Base-by-base conservation (phyloP, 805 yeast genomes). In the Hanseniaspora vineae region DNA sequence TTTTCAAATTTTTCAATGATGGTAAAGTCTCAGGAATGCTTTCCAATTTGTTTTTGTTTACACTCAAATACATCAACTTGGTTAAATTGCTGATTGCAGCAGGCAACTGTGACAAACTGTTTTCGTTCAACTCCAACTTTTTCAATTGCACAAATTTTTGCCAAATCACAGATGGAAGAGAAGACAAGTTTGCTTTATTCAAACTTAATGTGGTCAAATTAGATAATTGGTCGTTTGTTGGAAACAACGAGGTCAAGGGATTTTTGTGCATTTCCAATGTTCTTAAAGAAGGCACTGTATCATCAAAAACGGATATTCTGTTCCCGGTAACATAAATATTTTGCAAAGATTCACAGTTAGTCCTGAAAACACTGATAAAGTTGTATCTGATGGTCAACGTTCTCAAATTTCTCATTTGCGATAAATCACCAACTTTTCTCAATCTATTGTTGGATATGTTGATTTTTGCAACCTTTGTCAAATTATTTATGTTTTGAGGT, bases 341-440 rank as follows among this genome's bases (percentile, higher is more conserved):
- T 59, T 84, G 90, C 50, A 87, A 66, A 48, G 73, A 76, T 8
- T 80, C 76, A 15, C 82, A 69, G 35, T 58, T 52, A 2, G 68
- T 58, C 32, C 62, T 64, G 10, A 71, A 55, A 8, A 73, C 59
- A 6, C 71, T 62, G 35, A 72, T 62, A 35, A 76, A 70, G 60
- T 90, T 89, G 63, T 80, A 84, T 45, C 92, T 72, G 19, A 88
- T 66, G 64, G 90, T 96, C 52, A 89, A 69, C 46, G 85, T 76
- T 58, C 81, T 76, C 56, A 89, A 69, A 14, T 75, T 69, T 1
- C 61, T 57, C 59, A 88, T 69, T 6, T 72, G 68, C 0, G 72
- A 65, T 52, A 87, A 70, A 49, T 73, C 72, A 19, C 58, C 60
- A 23, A 70, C 56, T 13, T 44, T 44, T 2, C 58, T 57, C 45